Conservation (phyloP, 352 stramenopile genomes). For the Globisporangium splendens region DNA sequence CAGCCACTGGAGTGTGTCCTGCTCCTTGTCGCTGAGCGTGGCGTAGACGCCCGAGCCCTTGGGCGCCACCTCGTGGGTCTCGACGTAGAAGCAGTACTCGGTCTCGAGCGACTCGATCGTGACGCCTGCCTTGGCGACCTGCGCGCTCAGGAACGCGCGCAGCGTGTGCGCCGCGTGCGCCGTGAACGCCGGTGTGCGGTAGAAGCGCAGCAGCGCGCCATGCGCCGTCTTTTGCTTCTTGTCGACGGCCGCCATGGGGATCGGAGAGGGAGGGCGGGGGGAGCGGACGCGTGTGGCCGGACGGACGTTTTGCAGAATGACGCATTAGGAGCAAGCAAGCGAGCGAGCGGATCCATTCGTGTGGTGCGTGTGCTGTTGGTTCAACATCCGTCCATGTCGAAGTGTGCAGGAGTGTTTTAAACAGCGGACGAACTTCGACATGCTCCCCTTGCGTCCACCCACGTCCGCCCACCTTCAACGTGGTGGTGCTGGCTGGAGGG, state of each 20-base stretch:
- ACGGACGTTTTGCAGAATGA: too few species aligned
- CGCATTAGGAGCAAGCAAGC: too few species aligned
- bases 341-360: not conserved
- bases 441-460: not conserved
- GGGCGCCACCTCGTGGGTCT: conserved; percentile 46
- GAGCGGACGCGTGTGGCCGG: not conserved
- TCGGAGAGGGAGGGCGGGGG: not conserved
- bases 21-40: conserved; percentile 46
- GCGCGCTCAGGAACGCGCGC: conserved; percentile 30
- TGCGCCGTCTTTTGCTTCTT: conserved; percentile 72
- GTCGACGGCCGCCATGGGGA: conserved; percentile 18
- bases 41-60: conserved; percentile 13
- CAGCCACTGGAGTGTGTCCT: conserved; percentile 91
- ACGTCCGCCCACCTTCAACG: not conserved
- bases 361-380: too few species aligned
- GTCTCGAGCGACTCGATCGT: conserved; percentile 74
- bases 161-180: conserved; percentile 59
- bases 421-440: not conserved
- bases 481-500: not conserved
- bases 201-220: conserved; percentile 61
- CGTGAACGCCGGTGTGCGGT: conserved; percentile 73
- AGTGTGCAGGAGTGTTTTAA: not conserved
- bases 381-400: not conserved
- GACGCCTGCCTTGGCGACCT: conserved; percentile 23
- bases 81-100: conserved; percentile 97